These are phyloP conservation scores for Isatis tinctoria DNA, from an alignment of 345 rosid genomes.

Conservation along the genomic window DNA sequence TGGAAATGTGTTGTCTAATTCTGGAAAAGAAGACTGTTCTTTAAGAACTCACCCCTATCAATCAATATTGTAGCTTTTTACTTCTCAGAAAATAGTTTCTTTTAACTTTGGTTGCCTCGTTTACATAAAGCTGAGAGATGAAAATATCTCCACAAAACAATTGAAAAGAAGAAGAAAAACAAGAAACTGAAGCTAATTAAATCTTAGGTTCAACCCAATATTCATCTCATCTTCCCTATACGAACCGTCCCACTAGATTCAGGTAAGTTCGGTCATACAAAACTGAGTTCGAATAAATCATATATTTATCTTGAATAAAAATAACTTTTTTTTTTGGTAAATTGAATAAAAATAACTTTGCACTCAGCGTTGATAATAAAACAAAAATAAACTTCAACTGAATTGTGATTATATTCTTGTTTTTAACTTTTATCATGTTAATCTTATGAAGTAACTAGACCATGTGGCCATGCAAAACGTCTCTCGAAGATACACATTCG, in stretches of 20 bases:
- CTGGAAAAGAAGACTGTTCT: background rate
- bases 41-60: background rate
- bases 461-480: conserved; percentile 8
- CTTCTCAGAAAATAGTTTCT: background rate
- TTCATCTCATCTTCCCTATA: background rate
- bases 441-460: conserved; percentile 6
- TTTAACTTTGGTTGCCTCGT: background rate
- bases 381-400: too few relatives aligned
- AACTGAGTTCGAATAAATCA: background rate
- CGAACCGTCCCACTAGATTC: background rate
- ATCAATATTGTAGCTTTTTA: background rate
- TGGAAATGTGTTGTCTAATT: conserved; percentile 13
- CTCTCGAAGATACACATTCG: background rate
- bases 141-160: background rate
- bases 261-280: background rate
- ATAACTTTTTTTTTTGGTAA: too few relatives aligned
- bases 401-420: background rate
- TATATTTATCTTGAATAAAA: background rate
- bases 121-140: background rate
- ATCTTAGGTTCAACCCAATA: background rate
- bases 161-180: background rate
- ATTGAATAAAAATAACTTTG: too few relatives aligned
- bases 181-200: background rate
- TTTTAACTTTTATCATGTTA: background rate
- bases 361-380: background rate